Percentiles rank a stretch among this genome's conserved stretches.
These are phyloP conservation scores for Saccharomycopsis javanensis DNA, from an alignment of 805 yeast genomes.

Conservation along the genomic window DNA sequence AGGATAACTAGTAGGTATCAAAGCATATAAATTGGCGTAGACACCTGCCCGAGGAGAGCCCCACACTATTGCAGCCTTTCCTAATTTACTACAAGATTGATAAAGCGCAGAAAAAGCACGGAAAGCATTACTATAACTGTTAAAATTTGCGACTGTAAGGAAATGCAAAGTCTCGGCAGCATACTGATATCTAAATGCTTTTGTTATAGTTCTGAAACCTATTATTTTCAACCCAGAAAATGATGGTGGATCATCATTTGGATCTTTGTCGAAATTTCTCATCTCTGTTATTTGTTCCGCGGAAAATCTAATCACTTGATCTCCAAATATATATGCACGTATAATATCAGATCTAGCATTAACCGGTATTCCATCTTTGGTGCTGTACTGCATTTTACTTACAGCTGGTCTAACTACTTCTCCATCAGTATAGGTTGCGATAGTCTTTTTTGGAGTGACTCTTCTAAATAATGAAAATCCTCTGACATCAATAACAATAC, in stretches of 20 bases:
- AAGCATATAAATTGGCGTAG: slow-evolving; percentile 46
- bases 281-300: slow-evolving; percentile 30
- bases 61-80: slow-evolving; percentile 61
- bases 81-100: slow-evolving; percentile 41
- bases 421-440: slow-evolving; percentile 44
- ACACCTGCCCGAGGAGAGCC: slow-evolving; percentile 49
- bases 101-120: slow-evolving; percentile 60
- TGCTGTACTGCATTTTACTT: slow-evolving; percentile 31
- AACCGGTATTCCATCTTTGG: slow-evolving; percentile 32
- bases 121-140: slow-evolving; percentile 49
- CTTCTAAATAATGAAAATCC: slow-evolving; percentile 60
- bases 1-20: slow-evolving; percentile 41
- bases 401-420: slow-evolving; percentile 45
- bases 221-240: slow-evolving; percentile 42
- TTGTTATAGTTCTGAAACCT: slow-evolving; percentile 47
- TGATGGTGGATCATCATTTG: slow-evolving; percentile 16
- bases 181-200: slow-evolving; percentile 40
- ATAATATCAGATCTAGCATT: slow-evolving; percentile 28
- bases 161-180: slow-evolving; percentile 48
- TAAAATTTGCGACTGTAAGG: slow-evolving; percentile 55
- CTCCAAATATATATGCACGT: slow-evolving; percentile 39
- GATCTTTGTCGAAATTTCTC: slow-evolving; percentile 25
- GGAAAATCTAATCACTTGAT: slow-evolving; percentile 32
- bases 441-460: slow-evolving; percentile 41
- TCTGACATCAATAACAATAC: slow-evolving; percentile 51